phyloP scores from a whole-genome alignment of 495 filamentous ascomycete species.

The Tricharina praecox region DNA sequence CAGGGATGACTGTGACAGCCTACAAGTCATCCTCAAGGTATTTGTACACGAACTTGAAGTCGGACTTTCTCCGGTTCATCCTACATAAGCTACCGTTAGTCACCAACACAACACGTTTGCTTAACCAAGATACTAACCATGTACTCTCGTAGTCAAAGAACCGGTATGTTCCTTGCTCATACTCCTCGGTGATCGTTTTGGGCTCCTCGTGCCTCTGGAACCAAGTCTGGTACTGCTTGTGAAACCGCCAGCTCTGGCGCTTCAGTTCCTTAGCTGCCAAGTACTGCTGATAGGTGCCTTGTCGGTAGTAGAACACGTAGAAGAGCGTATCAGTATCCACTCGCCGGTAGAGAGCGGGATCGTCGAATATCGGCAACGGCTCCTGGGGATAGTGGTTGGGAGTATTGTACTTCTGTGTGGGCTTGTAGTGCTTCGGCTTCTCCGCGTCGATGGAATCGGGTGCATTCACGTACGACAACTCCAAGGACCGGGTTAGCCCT shows the following conservation, averaged over 20 bases:
- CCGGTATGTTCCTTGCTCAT: constrained; percentile 92
- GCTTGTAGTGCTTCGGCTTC: constrained; percentile 65
- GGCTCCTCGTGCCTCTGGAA: constrained; percentile 97
- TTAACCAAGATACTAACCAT: constrained; percentile 46
- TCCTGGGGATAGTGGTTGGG: constrained; percentile 82
- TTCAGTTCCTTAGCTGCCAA: constrained; percentile 92
- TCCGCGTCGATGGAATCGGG: constrained; percentile 67
- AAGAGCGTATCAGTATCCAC: constrained; percentile 96
- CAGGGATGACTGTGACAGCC: too few species aligned
- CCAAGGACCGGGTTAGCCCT: constrained; percentile 54
- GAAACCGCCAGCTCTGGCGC: constrained; percentile 94
- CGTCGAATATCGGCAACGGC: constrained; percentile 73
- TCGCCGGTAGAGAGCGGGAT: constrained; percentile 66
- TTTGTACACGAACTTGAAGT: constrained; percentile 97
- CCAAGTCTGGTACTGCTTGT: constrained; percentile 99
- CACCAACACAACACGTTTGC: constrained; percentile 7
- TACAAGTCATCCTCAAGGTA: constrained; percentile 88
- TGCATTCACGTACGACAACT: constrained; percentile 47
- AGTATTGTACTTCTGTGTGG: constrained; percentile 60
- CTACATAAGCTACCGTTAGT: constrained; percentile 33
- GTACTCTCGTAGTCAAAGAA: constrained; percentile 99
- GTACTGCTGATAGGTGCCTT: constrained; percentile 89
- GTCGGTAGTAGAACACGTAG: constrained; percentile 97
- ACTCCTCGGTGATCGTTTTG: constrained; percentile 95
- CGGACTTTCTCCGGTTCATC: constrained; percentile 98